These are phyloP conservation scores for Globisporangium cederbergense DNA, from an alignment of 352 stramenopile species.

Conservation along the genomic window DNA sequence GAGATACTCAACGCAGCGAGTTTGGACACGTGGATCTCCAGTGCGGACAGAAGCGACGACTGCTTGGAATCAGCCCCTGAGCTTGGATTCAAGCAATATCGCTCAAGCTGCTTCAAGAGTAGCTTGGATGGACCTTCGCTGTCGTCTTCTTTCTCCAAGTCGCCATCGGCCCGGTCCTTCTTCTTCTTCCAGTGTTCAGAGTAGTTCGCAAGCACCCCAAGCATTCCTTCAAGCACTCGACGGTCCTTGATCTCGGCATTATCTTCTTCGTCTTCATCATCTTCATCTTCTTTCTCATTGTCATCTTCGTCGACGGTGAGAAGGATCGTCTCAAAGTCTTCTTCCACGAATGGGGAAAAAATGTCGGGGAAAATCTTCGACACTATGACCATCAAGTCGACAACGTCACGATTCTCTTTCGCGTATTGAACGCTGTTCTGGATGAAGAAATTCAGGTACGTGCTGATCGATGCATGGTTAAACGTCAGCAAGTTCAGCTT, in stretches of 20 bases:
- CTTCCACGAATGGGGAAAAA: conserved; percentile 46
- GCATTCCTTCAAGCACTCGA: conserved; percentile 45
- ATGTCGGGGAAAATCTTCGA: conserved; percentile 46
- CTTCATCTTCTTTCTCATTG: conserved; percentile 10
- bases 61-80: conserved; percentile 24
- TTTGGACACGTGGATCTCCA: conserved; percentile 45
- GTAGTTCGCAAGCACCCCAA: conserved; percentile 56
- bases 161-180: conserved; percentile 14
- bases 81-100: conserved; percentile 37
- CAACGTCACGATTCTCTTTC: conserved; percentile 49
- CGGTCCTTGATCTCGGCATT: conserved; percentile 28
- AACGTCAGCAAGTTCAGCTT: conserved; percentile 73
- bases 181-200: conserved; percentile 38
- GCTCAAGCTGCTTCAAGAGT: conserved; percentile 40
- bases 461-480: conserved; percentile 35
- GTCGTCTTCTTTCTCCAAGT: conserved; percentile 20
- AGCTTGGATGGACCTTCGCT: conserved; percentile 27
- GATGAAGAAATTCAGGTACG: conserved; percentile 43
- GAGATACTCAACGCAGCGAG: conserved; percentile 46
- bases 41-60: conserved; percentile 23
- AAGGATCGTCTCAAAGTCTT: conserved; percentile 50
- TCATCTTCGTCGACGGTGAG: conserved; percentile 17
- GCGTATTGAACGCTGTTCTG: conserved; percentile 21
- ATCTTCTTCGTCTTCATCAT: conserved; percentile 37
- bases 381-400: conserved; percentile 53